A percentile compares a stretch with the other conserved stretches of the same genome.
Conservation (phyloP, 1,284 basidiomycete species). For the Ganoderma sinense region DNA sequence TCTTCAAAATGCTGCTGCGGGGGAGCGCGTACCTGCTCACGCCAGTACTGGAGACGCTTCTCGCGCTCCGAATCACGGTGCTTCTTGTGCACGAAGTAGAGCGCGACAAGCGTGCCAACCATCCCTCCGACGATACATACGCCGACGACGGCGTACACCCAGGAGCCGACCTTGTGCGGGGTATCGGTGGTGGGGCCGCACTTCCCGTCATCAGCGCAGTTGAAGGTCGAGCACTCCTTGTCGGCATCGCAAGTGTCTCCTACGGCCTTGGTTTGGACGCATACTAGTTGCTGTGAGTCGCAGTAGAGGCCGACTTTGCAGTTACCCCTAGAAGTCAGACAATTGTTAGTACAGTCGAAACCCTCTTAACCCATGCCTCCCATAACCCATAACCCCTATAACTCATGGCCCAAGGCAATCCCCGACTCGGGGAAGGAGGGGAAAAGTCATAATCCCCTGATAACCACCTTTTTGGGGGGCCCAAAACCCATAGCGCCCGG, state of each 20-base stretch:
- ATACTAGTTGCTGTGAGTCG: slow-evolving; percentile 66
- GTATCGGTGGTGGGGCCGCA: slow-evolving; percentile 71
- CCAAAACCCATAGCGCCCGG: too few relatives aligned
- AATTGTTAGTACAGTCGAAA: slow-evolving; percentile 2
- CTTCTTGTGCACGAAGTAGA: slow-evolving; percentile 77
- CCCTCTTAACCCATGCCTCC: too few relatives aligned
- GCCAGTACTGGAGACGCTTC: slow-evolving; percentile 87
- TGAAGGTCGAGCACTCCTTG: slow-evolving; percentile 86
- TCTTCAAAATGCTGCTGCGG: neutral
- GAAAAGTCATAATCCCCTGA: too few relatives aligned
- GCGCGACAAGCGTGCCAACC: slow-evolving; percentile 67
- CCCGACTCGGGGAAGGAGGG: too few relatives aligned
- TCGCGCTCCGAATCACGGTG: slow-evolving; percentile 79
- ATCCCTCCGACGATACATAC: slow-evolving; percentile 79
- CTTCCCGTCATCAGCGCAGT: slow-evolving; percentile 67
- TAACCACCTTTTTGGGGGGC: too few relatives aligned
- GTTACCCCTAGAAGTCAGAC: slow-evolving; percentile 59
- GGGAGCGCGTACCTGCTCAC: slow-evolving; percentile 69
- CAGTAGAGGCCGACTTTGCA: slow-evolving; percentile 77
- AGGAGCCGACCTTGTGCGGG: slow-evolving; percentile 69
- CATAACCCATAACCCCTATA: too few relatives aligned
- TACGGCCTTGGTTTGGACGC: slow-evolving; percentile 63
- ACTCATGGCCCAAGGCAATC: too few relatives aligned
- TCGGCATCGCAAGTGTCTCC: slow-evolving; percentile 74
- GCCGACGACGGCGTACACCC: slow-evolving; percentile 79